Base-by-base conservation (phyloP, 73 alveolate genomes). In the Symbiodinium natans region DNA sequence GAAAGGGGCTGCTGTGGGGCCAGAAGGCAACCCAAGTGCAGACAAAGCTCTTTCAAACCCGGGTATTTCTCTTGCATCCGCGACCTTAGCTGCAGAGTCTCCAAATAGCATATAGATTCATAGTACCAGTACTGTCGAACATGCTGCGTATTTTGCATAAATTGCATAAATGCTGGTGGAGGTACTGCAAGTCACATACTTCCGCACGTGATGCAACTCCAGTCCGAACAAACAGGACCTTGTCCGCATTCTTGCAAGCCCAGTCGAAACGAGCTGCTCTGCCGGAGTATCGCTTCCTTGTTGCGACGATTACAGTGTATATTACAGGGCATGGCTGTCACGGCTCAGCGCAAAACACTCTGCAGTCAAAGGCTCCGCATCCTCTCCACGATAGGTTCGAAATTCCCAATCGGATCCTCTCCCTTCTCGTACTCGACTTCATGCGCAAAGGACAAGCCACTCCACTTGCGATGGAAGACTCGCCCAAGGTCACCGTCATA, bases 351-450 rank as follows among this genome's bases (percentile, higher is more conserved):
- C 27, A 29, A 21, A 56, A 56, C 31, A 56, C 10, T 43, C 31
- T 63, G 77, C 87, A 34, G 31, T 38, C 48, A 39, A n/a, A 38
- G 93, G 63, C 83, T 86, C 93, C 93, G 36, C 96, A 89, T 89
- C 52, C 96, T 8, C 34, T 71, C 96, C 29, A 43, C 74, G 40
- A 89, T 89, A 4, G 85, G 96, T 1, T 86, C 86, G 54, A 89
- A 89, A 75, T 89, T 89, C 11, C 85, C 86, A 5, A 89, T 40
- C 41, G 96, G 96, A 41, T 89, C 96, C 56, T 89, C 96, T 5
- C 96, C 96, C 63, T 89, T 63, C 87, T 89, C 96, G 43, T 92
- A 82, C 92, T 92, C 98, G n/a, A 92, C 98, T 59, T 92, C 98
- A 36, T 92, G 98, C 1, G 98, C 98, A 39, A 75, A 92, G 84